Conservation (phyloP, 1,284 basidiomycete species). For the Pseudozyma tsukubaensis region DNA sequence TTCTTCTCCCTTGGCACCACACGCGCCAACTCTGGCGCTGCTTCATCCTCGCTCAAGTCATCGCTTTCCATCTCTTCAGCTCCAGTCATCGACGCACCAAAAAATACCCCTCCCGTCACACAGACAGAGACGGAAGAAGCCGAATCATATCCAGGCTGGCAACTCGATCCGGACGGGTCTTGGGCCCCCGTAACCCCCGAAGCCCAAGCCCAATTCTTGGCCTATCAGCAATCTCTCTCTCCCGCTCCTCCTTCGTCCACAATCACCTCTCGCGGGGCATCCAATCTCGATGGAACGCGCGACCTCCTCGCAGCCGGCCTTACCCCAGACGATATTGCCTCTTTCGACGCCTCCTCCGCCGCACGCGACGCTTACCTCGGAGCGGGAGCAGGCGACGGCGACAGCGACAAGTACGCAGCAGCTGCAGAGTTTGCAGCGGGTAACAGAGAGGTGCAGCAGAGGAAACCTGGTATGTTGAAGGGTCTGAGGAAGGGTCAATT, state of each 20-base stretch:
- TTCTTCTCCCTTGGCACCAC: constrained; percentile 41
- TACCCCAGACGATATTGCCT: constrained; percentile 21
- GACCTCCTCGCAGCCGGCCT: constrained; percentile 28
- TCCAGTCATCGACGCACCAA: constrained; percentile 28
- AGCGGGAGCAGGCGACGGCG: constrained; percentile 8
- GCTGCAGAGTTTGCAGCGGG: constrained; percentile 38
- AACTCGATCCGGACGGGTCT: constrained; percentile 63
- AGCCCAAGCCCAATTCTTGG: constrained; percentile 57
- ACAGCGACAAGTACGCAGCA: constrained; percentile 41
- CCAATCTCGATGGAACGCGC: constrained; percentile 43
- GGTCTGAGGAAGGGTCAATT: constrained; percentile 61
- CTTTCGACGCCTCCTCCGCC: constrained; percentile 51
- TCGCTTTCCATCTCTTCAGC: constrained; percentile 50
- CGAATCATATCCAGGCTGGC: constrained; percentile 59
- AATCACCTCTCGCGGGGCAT: constrained; percentile 7
- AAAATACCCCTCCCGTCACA: not conserved
- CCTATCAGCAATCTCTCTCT: constrained; percentile 36
- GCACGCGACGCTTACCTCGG: constrained; percentile 39
- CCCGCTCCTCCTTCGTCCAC: not conserved
- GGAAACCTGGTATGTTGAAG: constrained; percentile 52
- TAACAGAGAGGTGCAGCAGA: constrained; percentile 25
- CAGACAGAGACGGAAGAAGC: not conserved
- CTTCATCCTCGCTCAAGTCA: not conserved
- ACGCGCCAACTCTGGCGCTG: not conserved
- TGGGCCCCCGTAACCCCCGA: constrained; percentile 67